Evolutionary conservation across 768 basidiomycete genomes (phyloP), one percentile per base, ranked within the genome.

Genomic region (Agaricus blazei): DNA sequence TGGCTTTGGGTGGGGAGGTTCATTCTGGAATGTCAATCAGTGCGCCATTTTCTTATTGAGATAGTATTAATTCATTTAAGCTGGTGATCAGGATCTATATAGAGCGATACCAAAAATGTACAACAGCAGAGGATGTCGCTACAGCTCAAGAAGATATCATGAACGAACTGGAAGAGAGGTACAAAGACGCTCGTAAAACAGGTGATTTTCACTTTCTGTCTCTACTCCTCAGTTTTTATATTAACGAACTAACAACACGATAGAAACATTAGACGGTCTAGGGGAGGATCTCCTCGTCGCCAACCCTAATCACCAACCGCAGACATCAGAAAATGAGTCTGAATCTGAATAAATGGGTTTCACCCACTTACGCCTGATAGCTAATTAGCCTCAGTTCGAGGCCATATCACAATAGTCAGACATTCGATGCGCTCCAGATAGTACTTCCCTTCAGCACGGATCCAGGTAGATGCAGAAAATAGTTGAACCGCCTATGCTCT

Each of bases 1-100:
- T 51, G 84, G 82, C 7, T 99, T 98, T 65, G 88, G 92, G 8
- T 98, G 96, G 95, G 96, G 92, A 2, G 81, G 79, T 23, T 80
- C 91, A 2, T 98, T 98, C 70, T 90, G 80, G 73, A 75, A 84
- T 52, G 85, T 99, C 51, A 99, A 99, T 67, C 71, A 78, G 92
- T 87, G 46, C 24, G 59, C 34, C 7, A 34, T 56, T n/a, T 14
- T 37, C 19, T 36, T 46, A 4, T 41, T 36, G 15, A 19, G 19
- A 19, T 19, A 19, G 19, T 19, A 19, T 19, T 19, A 19, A 19
- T 19, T 19, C 19, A 19, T 19, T 19, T 19, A 19, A n/a, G 48
- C 41, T 19, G 9, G 27, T 14, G 7, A 34, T n/a, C 55, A 88
- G 85, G 43, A 60, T 73, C 2, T 84, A 87, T 57, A 72, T 99